phyloP scores from a whole-genome alignment of 345 rosid species.

The Hypericum perforatum region DNA sequence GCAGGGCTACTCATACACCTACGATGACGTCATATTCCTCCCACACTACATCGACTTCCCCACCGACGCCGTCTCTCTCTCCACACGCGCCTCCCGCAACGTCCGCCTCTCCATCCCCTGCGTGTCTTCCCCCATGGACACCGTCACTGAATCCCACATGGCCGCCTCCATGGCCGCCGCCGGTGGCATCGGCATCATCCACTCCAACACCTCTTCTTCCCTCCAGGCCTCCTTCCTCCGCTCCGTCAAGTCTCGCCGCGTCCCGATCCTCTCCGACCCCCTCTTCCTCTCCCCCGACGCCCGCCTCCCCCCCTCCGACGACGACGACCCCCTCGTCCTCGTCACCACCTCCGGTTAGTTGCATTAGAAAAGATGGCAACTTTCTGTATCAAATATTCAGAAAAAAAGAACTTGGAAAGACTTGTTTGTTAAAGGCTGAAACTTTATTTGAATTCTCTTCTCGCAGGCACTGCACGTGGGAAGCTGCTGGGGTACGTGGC shows the following conservation, averaged over 20 bases:
- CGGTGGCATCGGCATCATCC: constrained; percentile 73
- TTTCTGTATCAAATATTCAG: too few species aligned
- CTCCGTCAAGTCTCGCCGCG: constrained; percentile 55
- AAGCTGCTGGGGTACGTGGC: constrained; percentile 52
- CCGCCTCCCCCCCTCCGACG: constrained; percentile 4
- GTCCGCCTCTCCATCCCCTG: constrained; percentile 65
- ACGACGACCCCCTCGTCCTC: constrained; percentile 27
- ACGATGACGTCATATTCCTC: constrained; percentile 82
- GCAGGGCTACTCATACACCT: constrained; percentile 81
- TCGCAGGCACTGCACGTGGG: constrained; percentile 35
- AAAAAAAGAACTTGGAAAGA: too few species aligned
- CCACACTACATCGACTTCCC: constrained; percentile 93
- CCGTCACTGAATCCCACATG: constrained; percentile 83
- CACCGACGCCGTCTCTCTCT: constrained; percentile 59
- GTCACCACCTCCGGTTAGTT: constrained; percentile 29
- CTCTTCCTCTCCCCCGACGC: constrained; percentile 34
- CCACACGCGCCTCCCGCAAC: constrained; percentile 63
- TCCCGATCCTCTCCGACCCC: constrained; percentile 54
- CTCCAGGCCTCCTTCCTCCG: constrained; percentile 57
- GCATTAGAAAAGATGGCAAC: too few species aligned
- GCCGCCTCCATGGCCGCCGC: constrained; percentile 83
- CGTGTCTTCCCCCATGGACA: constrained; percentile 98
- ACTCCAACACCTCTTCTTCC: constrained; percentile 48
- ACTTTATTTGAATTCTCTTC: neutral
- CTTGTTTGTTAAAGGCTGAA: too few species aligned